Percentiles rank a stretch among this genome's conserved stretches.
Evolutionary conservation across 73 alveolate genomes (phyloP).

Genomic region (Paramecium caudatum): DNA sequence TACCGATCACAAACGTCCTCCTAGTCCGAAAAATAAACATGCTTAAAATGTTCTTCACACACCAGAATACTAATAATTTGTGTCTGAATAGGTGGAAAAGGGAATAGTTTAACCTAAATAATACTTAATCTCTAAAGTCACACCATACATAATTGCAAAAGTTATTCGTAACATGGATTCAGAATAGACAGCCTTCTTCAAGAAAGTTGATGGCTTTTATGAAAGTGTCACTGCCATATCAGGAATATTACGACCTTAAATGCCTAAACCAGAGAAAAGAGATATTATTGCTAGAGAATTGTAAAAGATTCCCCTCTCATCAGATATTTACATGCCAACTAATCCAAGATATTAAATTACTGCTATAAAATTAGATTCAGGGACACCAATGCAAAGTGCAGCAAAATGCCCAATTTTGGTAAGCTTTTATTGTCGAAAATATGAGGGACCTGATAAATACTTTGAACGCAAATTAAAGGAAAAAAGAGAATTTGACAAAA

Average conservation of each 20-base stretch:
- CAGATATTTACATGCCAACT: conserved; percentile 95
- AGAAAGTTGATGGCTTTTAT: conserved; percentile 83
- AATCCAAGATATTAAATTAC: conserved; percentile 92
- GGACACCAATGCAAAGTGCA: conserved; percentile 97
- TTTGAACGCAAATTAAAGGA: conserved; percentile 75
- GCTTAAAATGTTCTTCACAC: not conserved
- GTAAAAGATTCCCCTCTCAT: conserved; percentile 86
- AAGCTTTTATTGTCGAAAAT: conserved; percentile 91
- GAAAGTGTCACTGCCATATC: conserved; percentile 87
- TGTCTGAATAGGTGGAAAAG: not conserved
- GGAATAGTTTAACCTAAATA: conserved; percentile 34
- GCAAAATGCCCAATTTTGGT: conserved; percentile 96
- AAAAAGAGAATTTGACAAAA: conserved; percentile 70
- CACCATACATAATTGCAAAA: conserved; percentile 71
- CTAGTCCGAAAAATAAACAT: conserved; percentile 75
- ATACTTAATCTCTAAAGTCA: conserved; percentile 71
- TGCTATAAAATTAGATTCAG: conserved; percentile 91
- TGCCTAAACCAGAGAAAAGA: conserved; percentile 95
- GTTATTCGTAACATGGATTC: conserved; percentile 76
- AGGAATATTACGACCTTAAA: conserved; percentile 87
- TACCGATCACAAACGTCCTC: conserved; percentile 79
- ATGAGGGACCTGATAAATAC: conserved; percentile 92
- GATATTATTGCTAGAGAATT: conserved; percentile 88
- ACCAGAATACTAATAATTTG: conserved; percentile 31
- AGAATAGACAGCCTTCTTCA: conserved; percentile 77